Evolutionary conservation across 495 filamentous ascomycete genomes (phyloP), one percentile per base, ranked within the genome.

Genomic region (Filosporella fistucella): DNA sequence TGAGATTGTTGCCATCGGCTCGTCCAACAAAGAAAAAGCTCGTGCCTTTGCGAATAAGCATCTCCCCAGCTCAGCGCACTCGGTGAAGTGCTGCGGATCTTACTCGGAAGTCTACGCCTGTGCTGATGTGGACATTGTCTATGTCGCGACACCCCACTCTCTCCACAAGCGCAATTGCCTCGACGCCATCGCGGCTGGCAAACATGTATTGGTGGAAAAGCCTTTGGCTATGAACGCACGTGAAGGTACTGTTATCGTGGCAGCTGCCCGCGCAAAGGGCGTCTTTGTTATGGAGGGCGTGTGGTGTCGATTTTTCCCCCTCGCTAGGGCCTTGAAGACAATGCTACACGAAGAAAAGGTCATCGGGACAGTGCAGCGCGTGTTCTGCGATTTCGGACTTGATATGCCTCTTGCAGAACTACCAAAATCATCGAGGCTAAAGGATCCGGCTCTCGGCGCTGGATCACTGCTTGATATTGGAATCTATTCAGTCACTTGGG

Each of bases 221-320:
- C 78, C 76, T 1, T 52, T 81, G 10, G 67, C 72, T 12, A 13
- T 51, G 9, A 17, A 6, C 22, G 18, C 25, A 5, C 35, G 7
- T 8, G 11, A 21, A 25, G 30, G 17, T 3, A 7, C 24, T 9
- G 13, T 4, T 3, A 44, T 51, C n/a, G 4, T 45, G 5, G 48
- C 40, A 3, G 65, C 62, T n/a, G n/a, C n/a, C n/a, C n/a, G n/a
- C n/a, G 69, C 77, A 58, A 94, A 91, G 75, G 77, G 80, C 12
- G 58, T 95, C 16, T 95, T 96, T 68, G 64, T 96, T 32, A 95
- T 95, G 88, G 91, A 96, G 69, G 90, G 89, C 17, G 86, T 95
- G 10, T 96, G 91, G 91, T 95, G 89, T 33, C 72, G 91, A 20
- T 91, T 86, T 64, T 93, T 94, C 71, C 91, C 91, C 56, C 86